Evolutionary conservation across 1,139 yeast genomes (phyloP).

Genomic region (Ashbya aceris): DNA sequence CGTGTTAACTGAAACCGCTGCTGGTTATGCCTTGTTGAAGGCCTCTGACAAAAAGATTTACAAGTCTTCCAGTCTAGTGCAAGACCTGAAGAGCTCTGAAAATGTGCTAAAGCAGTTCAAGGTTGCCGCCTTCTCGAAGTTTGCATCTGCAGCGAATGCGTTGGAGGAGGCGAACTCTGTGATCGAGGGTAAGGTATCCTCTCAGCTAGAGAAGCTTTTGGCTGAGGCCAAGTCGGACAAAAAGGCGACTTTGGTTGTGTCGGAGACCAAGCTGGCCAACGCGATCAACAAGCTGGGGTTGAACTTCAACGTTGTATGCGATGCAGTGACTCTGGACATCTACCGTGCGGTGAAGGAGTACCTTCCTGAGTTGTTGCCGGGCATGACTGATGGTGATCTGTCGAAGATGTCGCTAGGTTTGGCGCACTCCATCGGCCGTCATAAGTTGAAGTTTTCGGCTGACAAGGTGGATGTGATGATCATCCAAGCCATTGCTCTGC

Average conservation of each 20-base stretch:
- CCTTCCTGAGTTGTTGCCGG: conserved; percentile 89
- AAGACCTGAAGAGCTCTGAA: conserved; percentile 76
- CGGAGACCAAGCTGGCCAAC: conserved; percentile 92
- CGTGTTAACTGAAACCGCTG: conserved; percentile 95
- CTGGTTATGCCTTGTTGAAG: conserved; percentile 94
- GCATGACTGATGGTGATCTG: conserved; percentile 74
- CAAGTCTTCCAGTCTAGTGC: conserved; percentile 65
- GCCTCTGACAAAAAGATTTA: conserved; percentile 96
- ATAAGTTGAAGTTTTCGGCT: conserved; percentile 92
- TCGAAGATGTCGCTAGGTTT: conserved; percentile 94
- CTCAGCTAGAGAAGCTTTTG: conserved; percentile 66
- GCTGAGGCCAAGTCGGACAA: conserved; percentile 80
- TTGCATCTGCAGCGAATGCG: conserved; percentile 90
- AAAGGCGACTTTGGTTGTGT: conserved; percentile 82
- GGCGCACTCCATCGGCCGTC: conserved; percentile 96
- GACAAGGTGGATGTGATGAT: conserved; percentile 98
- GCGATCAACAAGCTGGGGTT: conserved; percentile 91
- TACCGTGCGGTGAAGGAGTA: conserved; percentile 93
- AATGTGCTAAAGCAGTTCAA: conserved; percentile 74
- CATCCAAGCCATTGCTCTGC: conserved; percentile 94
- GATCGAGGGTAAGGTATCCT: conserved; percentile 88
- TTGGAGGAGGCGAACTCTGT: conserved; percentile 90
- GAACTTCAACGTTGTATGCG: conserved; percentile 81
- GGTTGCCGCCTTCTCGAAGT: conserved; percentile 90
- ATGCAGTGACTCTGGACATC: conserved; percentile 88